Base-by-base conservation (phyloP, 805 yeast species). In the Candida coleopterorum region DNA sequence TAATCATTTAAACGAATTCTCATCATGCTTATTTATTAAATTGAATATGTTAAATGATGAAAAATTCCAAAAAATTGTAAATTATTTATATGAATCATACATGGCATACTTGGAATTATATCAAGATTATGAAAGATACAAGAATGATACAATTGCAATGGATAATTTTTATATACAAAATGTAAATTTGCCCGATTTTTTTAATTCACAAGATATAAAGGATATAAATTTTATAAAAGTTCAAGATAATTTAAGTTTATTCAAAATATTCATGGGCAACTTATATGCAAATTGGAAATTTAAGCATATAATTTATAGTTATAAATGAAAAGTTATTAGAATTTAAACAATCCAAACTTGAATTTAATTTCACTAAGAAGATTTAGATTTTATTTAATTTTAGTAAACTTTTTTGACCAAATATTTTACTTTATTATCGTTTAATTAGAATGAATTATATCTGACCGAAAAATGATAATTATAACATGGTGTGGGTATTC, bases 31-130 rank as follows among this genome's bases (percentile, higher is more conserved):
- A 14, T 35, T 37, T 17, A 12, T 36, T 6, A 40, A 41, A 25
- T 23, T 44, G 12, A 45, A 48, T 30, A 12, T 46, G 2, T 29
- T 37, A 11, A 32, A 21, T 18, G 39, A 38, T 26, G 18, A 33
- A n/a, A 26, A 38, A 11, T 44, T 47, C 25, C 10, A 35, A 11
- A 12, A 18, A n/a, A 39, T 47, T 4, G 31, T 49, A 8, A 39
- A 41, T 2, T 47, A 43, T 40, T 39, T 53, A 17, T 42, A 31
- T 37, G 46, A 49, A n/a, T 33, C 46, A 2, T 50, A 36, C 23
- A 9, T n/a, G 9, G 22, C 14, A 4, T 45, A 47, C 30, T 14
- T 10, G 11, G 34, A 29, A 12, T 32, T 41, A 9, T 9, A 39
- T 6, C 29, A 29, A 9, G 33, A 48, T 18, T 22, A 28, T 16